Evolutionary conservation across 768 basidiomycete genomes (phyloP).

Genomic region (Fibroporia radiculosa): DNA sequence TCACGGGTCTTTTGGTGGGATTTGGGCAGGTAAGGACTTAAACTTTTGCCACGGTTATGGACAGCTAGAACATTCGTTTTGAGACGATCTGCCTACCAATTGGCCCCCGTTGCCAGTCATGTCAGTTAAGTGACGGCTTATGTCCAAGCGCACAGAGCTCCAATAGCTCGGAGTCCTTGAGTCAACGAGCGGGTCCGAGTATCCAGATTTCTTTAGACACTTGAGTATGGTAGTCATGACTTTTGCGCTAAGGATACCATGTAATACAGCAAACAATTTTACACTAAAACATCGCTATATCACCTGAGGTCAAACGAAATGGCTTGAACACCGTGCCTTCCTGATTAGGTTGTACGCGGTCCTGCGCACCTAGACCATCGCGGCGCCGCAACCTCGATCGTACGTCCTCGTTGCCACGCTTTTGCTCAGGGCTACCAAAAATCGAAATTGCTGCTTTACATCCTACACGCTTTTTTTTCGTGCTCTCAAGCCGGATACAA

Average conservation of each 20-base stretch:
- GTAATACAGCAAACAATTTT: background rate
- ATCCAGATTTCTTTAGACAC: background rate
- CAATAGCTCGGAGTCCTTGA: background rate
- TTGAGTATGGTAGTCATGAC: no score
- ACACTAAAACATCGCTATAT: background rate
- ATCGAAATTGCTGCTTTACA: background rate
- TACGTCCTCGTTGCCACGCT: background rate
- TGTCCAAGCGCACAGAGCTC: conserved; percentile 56
- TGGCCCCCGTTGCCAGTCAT: conserved; percentile 55
- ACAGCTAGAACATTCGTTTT: background rate
- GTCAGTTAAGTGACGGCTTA: conserved; percentile 48
- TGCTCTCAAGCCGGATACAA: background rate
- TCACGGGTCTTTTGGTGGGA: conserved; percentile 76
- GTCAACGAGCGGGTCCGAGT: background rate
- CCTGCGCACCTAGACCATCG: background rate
- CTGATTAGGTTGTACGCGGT: background rate
- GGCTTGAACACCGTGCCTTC: background rate
- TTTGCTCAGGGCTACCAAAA: background rate
- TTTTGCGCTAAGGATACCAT: no score
- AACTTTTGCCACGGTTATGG: background rate
- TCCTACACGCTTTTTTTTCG: background rate
- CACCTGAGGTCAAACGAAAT: background rate
- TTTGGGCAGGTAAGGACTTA: conserved; percentile 63
- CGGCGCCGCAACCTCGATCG: background rate
- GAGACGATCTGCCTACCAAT: conserved; percentile 64